phyloP scores from a whole-genome alignment of 192 early-diverging fungal species.

The Blastocladiella britannica region DNA sequence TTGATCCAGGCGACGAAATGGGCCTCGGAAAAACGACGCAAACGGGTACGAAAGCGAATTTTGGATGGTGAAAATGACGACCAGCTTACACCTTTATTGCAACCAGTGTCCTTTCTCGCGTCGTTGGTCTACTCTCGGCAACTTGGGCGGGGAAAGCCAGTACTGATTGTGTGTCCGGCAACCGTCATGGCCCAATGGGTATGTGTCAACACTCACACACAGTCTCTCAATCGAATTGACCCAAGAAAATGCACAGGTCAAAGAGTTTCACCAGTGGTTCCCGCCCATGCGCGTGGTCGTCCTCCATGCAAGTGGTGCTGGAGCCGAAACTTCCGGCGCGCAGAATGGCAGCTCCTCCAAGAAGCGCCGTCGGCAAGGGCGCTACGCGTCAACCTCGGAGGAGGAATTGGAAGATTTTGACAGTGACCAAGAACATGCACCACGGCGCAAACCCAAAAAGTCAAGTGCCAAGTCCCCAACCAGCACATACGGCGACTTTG shows the following conservation, averaged over 20 bases:
- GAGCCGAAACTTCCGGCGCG: conserved; percentile 28
- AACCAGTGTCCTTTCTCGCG: conserved; percentile 63
- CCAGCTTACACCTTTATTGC: too few relatives aligned
- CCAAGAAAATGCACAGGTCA: too few relatives aligned
- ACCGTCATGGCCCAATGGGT: conserved; percentile 65
- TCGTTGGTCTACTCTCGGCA: conserved; percentile 50
- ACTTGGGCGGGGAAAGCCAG: conserved; percentile 18
- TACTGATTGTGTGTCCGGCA: conserved; percentile 50
- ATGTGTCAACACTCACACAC: too few relatives aligned
- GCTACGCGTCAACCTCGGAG: conserved; percentile 6
- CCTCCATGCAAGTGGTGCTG: conserved; percentile 68
- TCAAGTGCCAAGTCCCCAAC: conserved; percentile 12
- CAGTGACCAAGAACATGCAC: conserved; percentile 4
- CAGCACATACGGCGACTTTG: conserved; percentile 8
- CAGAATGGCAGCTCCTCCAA: conserved; percentile 1
- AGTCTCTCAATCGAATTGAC: too few relatives aligned
- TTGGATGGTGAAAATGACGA: too few relatives aligned
- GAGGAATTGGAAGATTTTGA: too few relatives aligned
- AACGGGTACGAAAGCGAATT: too few relatives aligned
- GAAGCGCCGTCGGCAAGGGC: background rate
- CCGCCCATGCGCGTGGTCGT: conserved; percentile 72
- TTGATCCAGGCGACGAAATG: conserved; percentile 13
- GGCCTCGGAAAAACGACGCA: conserved; percentile 90
- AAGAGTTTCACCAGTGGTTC: conserved; percentile 65
- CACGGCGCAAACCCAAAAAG: conserved; percentile 11